Conservation (phyloP, 1,139 yeast genomes). For the Kurtzmaniella quercitrusa region DNA sequence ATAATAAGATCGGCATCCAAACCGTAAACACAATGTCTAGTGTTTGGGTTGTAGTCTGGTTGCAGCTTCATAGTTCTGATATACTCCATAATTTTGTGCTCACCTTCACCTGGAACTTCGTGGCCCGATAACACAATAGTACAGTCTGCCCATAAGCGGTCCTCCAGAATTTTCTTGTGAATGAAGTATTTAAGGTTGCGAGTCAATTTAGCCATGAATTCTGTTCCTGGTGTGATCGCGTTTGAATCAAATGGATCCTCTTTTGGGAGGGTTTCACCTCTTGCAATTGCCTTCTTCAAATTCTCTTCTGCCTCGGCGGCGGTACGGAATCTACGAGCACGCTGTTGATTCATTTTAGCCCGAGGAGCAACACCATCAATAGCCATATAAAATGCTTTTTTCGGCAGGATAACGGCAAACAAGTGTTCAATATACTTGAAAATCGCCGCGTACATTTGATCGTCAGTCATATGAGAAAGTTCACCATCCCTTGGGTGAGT, state of each 20-base stretch:
- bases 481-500: slow-evolving; percentile 74
- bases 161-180: slow-evolving; percentile 84
- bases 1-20: slow-evolving; percentile 96
- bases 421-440: slow-evolving; percentile 93
- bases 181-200: slow-evolving; percentile 82
- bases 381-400: slow-evolving; percentile 90
- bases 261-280: slow-evolving; percentile 62
- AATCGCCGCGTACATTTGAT: slow-evolving; percentile 89
- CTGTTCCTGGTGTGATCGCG: slow-evolving; percentile 97
- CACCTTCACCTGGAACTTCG: slow-evolving; percentile 99
- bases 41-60: slow-evolving; percentile 73
- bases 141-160: slow-evolving; percentile 85
- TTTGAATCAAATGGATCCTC: slow-evolving; percentile 90
- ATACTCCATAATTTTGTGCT: slow-evolving; percentile 95
- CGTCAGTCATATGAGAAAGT: slow-evolving; percentile 69
- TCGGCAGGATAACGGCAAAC: slow-evolving; percentile 82
- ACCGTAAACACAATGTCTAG: slow-evolving; percentile 95
- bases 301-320: slow-evolving; percentile 90
- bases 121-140: slow-evolving; percentile 89
- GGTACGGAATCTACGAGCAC: slow-evolving; percentile 93
- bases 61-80: slow-evolving; percentile 79
- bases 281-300: slow-evolving; percentile 56
- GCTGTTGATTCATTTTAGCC: slow-evolving; percentile 98
- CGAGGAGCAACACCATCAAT: slow-evolving; percentile 99
- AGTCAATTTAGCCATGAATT: slow-evolving; percentile 91